Conservation (phyloP, 371 early-diverging fungal genomes). For the Mucor piriformis region DNA sequence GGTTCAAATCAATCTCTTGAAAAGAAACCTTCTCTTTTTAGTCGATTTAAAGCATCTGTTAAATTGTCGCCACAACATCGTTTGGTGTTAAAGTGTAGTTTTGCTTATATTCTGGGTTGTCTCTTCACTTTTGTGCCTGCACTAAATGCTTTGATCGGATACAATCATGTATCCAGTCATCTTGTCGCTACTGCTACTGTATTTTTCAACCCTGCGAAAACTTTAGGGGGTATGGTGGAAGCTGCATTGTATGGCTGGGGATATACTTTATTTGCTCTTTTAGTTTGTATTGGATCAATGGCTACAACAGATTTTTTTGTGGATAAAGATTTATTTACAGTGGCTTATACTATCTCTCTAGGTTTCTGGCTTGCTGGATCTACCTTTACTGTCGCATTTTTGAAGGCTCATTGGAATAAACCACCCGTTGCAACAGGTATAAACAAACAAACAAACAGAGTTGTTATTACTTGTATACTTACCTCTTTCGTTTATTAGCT, state of each 20-base stretch:
- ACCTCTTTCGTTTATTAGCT: constrained; percentile 37
- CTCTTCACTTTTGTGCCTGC: constrained; percentile 63
- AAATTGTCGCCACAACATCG: constrained; percentile 32
- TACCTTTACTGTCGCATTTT: constrained; percentile 61
- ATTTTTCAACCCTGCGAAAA: constrained; percentile 70
- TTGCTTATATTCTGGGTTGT: constrained; percentile 64
- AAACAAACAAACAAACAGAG: neutral
- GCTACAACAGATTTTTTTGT: constrained; percentile 57
- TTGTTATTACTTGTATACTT: neutral
- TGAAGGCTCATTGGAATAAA: constrained; percentile 63
- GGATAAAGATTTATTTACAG: constrained; percentile 36
- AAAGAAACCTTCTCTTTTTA: neutral
- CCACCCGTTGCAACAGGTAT: constrained; percentile 65
- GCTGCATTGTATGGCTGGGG: constrained; percentile 56
- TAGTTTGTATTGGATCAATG: constrained; percentile 53
- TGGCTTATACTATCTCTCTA: constrained; percentile 52
- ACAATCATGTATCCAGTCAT: constrained; percentile 44
- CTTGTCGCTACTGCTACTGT: constrained; percentile 63
- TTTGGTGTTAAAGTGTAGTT: constrained; percentile 59
- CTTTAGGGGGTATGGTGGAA: constrained; percentile 68
- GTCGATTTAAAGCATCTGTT: neutral
- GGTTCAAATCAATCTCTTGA: neutral
- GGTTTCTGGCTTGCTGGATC: constrained; percentile 55
- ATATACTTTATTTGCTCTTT: constrained; percentile 49
- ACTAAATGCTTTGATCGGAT: constrained; percentile 48